Percentiles rank a stretch among this genome's conserved stretches.
phyloP scores from a whole-genome alignment of 2,329 filamentous ascomycete species.

The Capronia americana region DNA sequence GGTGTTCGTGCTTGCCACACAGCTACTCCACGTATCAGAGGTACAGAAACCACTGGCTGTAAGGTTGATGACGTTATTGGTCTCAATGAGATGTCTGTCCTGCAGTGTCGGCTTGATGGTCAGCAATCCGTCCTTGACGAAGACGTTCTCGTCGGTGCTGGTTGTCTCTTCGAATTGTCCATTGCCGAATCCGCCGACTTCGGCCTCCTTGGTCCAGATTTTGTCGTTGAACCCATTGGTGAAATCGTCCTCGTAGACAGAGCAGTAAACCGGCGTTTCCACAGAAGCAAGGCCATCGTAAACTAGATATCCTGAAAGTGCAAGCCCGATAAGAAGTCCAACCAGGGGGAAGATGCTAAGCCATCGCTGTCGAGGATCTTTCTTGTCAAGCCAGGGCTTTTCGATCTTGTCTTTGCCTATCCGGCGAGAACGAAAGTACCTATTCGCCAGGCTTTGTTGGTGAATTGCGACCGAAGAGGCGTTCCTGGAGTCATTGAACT shows the following conservation, averaged over 20 bases:
- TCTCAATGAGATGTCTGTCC: conserved; percentile 68
- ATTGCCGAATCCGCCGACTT: conserved; percentile 62
- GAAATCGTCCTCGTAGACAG: conserved; percentile 72
- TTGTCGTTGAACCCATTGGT: conserved; percentile 57
- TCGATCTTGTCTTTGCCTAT: conserved; percentile 71
- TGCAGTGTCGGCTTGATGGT: conserved; percentile 80
- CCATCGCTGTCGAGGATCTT: conserved; percentile 83
- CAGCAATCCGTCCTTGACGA: conserved; percentile 70
- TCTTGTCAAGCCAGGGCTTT: conserved; percentile 75
- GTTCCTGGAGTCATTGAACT: conserved; percentile 7
- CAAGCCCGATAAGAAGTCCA: conserved; percentile 72
- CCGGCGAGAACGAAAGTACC: conserved; percentile 54
- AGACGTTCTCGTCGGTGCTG: conserved; percentile 73
- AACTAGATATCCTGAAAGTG: conserved; percentile 71
- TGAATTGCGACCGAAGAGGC: conserved; percentile 8
- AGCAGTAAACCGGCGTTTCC: conserved; percentile 75
- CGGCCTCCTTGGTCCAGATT: conserved; percentile 74
- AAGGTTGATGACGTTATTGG: conserved; percentile 72
- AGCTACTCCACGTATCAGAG: conserved; percentile 64
- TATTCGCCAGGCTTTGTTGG: conserved; percentile 7
- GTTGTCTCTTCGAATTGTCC: conserved; percentile 84
- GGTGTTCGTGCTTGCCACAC: conserved; percentile 74
- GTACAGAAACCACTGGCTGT: conserved; percentile 71
- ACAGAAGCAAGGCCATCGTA: conserved; percentile 77
- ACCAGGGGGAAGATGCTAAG: conserved; percentile 78